Conservation (phyloP, 106 monocot genomes). For the Allium cepa region DNA sequence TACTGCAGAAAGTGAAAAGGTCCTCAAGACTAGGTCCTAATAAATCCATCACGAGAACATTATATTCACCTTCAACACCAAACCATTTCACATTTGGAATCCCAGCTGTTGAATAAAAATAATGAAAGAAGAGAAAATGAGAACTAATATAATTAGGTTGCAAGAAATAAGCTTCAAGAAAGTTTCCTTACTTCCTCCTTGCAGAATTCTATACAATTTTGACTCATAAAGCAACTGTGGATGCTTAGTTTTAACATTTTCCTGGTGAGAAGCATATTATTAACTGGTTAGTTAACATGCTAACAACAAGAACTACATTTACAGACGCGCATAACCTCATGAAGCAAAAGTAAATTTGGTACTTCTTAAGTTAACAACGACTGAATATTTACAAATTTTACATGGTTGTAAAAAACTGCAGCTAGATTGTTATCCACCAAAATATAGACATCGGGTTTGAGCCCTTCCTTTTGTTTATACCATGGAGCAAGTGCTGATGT, state of each 20-base stretch:
- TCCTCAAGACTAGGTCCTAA: constrained; percentile 58
- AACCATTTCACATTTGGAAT: constrained; percentile 45
- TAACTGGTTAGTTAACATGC: no score
- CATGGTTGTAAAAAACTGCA: no score
- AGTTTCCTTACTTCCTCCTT: constrained; percentile 45
- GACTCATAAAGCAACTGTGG: constrained; percentile 54
- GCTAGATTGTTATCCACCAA: no score
- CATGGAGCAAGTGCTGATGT: no score
- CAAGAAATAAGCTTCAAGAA: background rate
- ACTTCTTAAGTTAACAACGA: no score
- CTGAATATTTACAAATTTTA: no score
- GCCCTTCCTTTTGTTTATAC: no score
- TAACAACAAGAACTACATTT: no score
- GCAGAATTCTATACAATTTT: constrained; percentile 42
- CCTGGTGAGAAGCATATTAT: constrained; percentile 18
- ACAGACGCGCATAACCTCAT: no score
- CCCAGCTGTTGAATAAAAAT: constrained; percentile 25
- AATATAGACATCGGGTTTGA: no score
- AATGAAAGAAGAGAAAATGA: background rate
- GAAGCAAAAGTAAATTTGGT: no score
- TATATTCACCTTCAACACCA: constrained; percentile 46
- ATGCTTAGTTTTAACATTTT: constrained; percentile 57
- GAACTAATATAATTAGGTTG: background rate
- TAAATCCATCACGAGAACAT: constrained; percentile 55
- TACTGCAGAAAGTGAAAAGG: constrained; percentile 39